Evolutionary conservation across 116 monocot genomes (phyloP).

Genomic region (Papilionanthe hybrid): DNA sequence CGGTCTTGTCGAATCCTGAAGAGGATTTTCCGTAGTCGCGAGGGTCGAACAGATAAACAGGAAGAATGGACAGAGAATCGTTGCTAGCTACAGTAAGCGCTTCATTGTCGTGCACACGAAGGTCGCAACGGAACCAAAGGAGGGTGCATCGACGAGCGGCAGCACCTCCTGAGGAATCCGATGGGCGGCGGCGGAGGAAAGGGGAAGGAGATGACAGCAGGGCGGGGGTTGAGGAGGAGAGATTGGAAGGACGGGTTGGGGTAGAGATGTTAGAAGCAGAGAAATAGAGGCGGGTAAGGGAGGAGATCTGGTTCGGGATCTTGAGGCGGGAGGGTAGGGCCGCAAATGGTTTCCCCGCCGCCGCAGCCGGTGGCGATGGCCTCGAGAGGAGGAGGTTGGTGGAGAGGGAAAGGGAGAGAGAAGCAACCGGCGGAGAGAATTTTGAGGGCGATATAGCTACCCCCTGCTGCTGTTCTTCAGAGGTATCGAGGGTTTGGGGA

Average conservation of each 20-base stretch:
- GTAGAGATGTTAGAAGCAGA: conserved; percentile 13
- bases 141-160: conserved; percentile 54
- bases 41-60: conserved; percentile 71
- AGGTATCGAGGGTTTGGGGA: neutral
- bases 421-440: conserved; percentile 12
- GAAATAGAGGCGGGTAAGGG: conserved; percentile 19
- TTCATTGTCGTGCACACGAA: conserved; percentile 70
- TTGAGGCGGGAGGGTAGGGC: conserved; percentile 23
- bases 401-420: conserved; percentile 22
- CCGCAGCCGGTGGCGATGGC: neutral
- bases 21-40: conserved; percentile 60
- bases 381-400: conserved; percentile 9
- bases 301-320: conserved; percentile 45
- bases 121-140: conserved; percentile 69
- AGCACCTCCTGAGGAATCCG: conserved; percentile 39
- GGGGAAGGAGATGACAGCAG: conserved; percentile 34
- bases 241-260: neutral
- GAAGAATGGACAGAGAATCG: conserved; percentile 64
- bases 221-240: conserved; percentile 20
- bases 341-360: conserved; percentile 3
- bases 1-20: conserved; percentile 67
- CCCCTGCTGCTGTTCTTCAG: neutral
- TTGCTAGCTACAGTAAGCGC: conserved; percentile 41
- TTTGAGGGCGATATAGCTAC: neutral
- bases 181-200: conserved; percentile 33